phyloP scores from a whole-genome alignment of 2,329 filamentous ascomycete species.

The Aureobasidium sp. region DNA sequence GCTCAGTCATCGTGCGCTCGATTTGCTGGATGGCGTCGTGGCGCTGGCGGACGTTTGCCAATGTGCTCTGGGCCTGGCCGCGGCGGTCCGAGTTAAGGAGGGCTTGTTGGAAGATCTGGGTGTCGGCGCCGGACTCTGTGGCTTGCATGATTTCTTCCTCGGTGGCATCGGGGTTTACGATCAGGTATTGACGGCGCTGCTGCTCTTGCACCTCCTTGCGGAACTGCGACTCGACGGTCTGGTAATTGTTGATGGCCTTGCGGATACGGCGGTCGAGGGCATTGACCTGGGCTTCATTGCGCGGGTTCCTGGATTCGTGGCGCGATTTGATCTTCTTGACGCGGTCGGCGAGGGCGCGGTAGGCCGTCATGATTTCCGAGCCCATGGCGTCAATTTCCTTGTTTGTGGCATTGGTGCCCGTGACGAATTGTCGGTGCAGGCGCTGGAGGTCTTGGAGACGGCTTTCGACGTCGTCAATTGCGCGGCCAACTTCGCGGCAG shows the following conservation, averaged over 20 bases:
- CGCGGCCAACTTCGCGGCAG: constrained; percentile 69
- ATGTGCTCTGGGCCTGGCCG: constrained; percentile 70
- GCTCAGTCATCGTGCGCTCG: constrained; percentile 77
- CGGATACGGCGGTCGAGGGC: constrained; percentile 73
- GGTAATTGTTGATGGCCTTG: constrained; percentile 71
- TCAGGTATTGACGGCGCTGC: constrained; percentile 81
- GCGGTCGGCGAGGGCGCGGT: constrained; percentile 68
- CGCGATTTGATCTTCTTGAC: constrained; percentile 76
- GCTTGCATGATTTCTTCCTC: constrained; percentile 70
- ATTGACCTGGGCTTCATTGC: constrained; percentile 72
- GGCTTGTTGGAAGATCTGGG: constrained; percentile 81
- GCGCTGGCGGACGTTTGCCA: constrained; percentile 71
- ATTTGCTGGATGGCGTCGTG: constrained; percentile 88
- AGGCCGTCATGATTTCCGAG: constrained; percentile 72
- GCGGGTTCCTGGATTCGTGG: constrained; percentile 59
- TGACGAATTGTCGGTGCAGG: constrained; percentile 63
- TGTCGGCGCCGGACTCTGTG: constrained; percentile 60
- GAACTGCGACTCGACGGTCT: constrained; percentile 70
- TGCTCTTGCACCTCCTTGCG: constrained; percentile 72
- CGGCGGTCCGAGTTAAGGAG: constrained; percentile 72
- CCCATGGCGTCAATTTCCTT: constrained; percentile 62
- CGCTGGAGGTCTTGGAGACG: constrained; percentile 64
- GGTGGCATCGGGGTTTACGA: constrained; percentile 72
- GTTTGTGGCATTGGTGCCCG: constrained; percentile 55
- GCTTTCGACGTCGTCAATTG: constrained; percentile 63